phyloP scores from a whole-genome alignment of 2,329 filamentous ascomycete species.

The Albophoma yamanashiensis region DNA sequence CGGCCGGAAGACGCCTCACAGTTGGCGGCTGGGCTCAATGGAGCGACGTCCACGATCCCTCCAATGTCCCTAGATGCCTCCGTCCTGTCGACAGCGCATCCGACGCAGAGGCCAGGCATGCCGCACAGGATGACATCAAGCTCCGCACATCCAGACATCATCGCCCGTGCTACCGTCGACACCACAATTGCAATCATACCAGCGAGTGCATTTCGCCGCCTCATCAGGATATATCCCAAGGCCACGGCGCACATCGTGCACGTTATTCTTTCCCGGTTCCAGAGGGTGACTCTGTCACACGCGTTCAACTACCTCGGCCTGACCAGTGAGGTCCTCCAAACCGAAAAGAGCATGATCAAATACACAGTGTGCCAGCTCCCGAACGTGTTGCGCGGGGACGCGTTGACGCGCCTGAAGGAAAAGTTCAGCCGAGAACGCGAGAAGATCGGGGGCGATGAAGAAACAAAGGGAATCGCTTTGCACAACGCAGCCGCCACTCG shows the following conservation, averaged over 20 bases:
- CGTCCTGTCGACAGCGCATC: conserved; percentile 15
- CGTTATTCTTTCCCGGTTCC: conserved; percentile 87
- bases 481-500: conserved; percentile 65
- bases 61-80: conserved; percentile 58
- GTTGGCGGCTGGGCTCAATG: conserved; percentile 3
- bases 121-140: conserved; percentile 42
- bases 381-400: conserved; percentile 76
- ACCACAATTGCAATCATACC: conserved; percentile 98
- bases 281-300: conserved; percentile 88
- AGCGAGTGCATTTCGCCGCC: conserved; percentile 82
- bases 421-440: conserved; percentile 85
- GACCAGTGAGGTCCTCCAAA: conserved; percentile 82
- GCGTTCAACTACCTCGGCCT: conserved; percentile 90
- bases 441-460: conserved; percentile 68
- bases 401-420: conserved; percentile 76
- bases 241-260: conserved; percentile 96
- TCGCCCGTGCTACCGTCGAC: conserved; percentile 90
- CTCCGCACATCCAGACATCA: conserved; percentile 91
- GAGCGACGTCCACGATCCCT: conserved; percentile 46
- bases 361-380: conserved; percentile 88
- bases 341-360: conserved; percentile 86
- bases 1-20: conserved; percentile 8
- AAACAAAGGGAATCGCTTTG: conserved; percentile 80
- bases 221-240: conserved; percentile 91
- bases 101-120: conserved; percentile 24